phyloP scores from a whole-genome alignment of 805 yeast species.

The Metschnikowia santaceciliae region DNA sequence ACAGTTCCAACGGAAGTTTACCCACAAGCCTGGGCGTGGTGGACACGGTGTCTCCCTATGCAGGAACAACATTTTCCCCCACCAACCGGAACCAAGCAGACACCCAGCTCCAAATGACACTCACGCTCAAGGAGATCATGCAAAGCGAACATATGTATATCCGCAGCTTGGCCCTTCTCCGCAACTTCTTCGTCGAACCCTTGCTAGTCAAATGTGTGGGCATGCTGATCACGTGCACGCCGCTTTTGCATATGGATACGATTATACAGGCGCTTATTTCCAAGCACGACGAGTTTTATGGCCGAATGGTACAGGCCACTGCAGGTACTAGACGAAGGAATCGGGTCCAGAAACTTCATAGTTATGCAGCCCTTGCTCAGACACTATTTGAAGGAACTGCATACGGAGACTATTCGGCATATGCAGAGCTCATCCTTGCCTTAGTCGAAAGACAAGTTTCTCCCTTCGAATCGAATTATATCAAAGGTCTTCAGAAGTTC shows the following conservation, averaged over 20 bases:
- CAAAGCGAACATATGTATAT: conserved; percentile 11
- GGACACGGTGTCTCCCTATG: conserved; percentile 10
- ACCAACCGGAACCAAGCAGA: conserved; percentile 5
- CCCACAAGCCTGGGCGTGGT: conserved; percentile 2
- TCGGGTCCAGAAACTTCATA: neutral
- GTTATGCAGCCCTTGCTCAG: conserved; percentile 68
- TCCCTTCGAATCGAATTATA: conserved; percentile 11
- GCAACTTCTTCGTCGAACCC: conserved; percentile 13
- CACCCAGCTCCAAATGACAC: conserved; percentile 5
- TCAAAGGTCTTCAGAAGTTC: conserved; percentile 11
- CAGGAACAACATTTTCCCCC: conserved; percentile 9
- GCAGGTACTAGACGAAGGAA: neutral
- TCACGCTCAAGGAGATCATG: conserved; percentile 9
- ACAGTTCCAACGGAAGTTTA: neutral
- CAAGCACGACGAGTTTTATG: conserved; percentile 7
- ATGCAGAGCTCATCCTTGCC: conserved; percentile 10
- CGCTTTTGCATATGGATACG: conserved; percentile 7
- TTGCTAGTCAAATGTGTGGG: conserved; percentile 7
- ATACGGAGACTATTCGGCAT: conserved; percentile 8
- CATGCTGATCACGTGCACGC: conserved; percentile 12
- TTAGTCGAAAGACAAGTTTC: conserved; percentile 6
- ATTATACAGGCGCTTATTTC: conserved; percentile 5
- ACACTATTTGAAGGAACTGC: conserved; percentile 68
- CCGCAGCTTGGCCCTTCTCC: conserved; percentile 10
- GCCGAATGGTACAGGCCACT: conserved; percentile 1